These are phyloP conservation scores for Penicillium thymicola DNA, from an alignment of 2,329 filamentous ascomycete genomes.

Conservation along the genomic window DNA sequence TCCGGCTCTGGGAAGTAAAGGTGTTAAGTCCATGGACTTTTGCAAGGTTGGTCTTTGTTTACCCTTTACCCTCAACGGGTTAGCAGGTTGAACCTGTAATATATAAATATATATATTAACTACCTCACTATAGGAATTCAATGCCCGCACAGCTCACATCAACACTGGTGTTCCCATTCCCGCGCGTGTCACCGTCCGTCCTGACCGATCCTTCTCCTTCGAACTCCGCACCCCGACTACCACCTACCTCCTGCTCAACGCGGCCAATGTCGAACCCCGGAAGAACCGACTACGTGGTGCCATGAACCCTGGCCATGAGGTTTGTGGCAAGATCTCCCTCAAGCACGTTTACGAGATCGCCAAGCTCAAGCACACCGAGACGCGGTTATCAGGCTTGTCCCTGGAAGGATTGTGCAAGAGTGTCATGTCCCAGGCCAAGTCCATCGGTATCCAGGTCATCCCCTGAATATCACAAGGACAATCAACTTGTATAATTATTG, in stretches of 20 bases:
- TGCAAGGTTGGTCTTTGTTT: conserved; percentile 69
- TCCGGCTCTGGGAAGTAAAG: conserved; percentile 92
- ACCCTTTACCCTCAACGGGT: not conserved
- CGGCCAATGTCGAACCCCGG: conserved; percentile 67
- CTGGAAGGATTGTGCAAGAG: conserved; percentile 70
- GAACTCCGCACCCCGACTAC: conserved; percentile 93
- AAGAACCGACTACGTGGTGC: conserved; percentile 77
- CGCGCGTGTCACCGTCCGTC: conserved; percentile 83
- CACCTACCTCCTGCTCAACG: conserved; percentile 80
- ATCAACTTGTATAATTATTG: conserved; percentile 7
- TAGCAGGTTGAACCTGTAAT: too few species aligned
- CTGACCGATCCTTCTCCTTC: conserved; percentile 90
- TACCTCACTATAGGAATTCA: conserved; percentile 73
- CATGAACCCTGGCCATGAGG: conserved; percentile 69
- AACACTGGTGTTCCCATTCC: conserved; percentile 79
- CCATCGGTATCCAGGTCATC: conserved; percentile 69
- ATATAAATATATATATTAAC: conserved; percentile 3
- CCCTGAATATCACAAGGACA: conserved; percentile 44
- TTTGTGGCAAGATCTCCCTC: conserved; percentile 78
- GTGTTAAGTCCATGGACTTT: conserved; percentile 99
- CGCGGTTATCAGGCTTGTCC: conserved; percentile 67
- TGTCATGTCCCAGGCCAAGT: conserved; percentile 71
- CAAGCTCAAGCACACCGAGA: conserved; percentile 84
- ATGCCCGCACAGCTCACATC: conserved; percentile 86
- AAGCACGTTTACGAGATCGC: conserved; percentile 99